Conservation (phyloP, 306 rosid species). For the Quercus engelmannii region DNA sequence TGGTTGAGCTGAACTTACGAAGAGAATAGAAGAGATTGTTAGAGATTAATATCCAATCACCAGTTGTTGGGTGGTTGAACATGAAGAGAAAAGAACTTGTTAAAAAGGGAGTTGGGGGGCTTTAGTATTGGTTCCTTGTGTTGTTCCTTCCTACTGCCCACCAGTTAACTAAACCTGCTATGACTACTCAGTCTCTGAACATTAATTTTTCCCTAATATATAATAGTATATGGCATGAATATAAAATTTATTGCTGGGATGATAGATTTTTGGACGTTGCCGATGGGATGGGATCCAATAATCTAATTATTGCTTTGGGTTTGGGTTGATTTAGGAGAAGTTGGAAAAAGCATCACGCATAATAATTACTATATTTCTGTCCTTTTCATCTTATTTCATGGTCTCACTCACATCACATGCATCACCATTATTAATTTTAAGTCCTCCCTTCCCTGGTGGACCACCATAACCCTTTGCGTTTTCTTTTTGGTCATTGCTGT, state of each 20-base stretch:
- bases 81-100: background rate
- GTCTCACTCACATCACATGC: too few species aligned
- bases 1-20: too few species aligned
- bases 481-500: too few species aligned
- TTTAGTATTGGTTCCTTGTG: too few species aligned
- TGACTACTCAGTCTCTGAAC: background rate
- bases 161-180: background rate
- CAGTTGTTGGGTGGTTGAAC: background rate
- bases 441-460: too few species aligned
- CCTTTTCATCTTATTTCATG: too few species aligned
- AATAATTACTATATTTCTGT: too few species aligned
- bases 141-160: too few species aligned
- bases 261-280: background rate
- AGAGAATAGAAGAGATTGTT: background rate
- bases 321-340: background rate
- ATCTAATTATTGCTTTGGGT: background rate
- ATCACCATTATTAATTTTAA: too few species aligned
- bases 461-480: too few species aligned
- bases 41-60: background rate
- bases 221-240: background rate
- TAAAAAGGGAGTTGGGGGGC: too few species aligned
- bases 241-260: background rate
- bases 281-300: background rate
- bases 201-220: background rate
- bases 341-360: too few species aligned